These are phyloP conservation scores for Claviceps sp. DNA, from an alignment of 2,329 filamentous ascomycete genomes.

Conservation along the genomic window DNA sequence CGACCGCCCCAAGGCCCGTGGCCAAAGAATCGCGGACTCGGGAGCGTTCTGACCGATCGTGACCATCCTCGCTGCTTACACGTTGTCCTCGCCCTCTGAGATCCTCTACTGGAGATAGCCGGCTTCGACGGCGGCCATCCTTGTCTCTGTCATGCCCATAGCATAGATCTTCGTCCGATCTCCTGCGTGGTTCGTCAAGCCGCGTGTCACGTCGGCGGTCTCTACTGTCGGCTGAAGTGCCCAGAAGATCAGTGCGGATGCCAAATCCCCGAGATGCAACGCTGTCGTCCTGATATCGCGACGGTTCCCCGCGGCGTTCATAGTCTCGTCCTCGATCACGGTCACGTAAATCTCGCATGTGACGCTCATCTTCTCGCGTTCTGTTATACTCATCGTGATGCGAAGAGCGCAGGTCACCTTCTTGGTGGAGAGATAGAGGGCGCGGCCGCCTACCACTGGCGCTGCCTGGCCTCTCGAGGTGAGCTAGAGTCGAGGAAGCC, in stretches of 20 bases:
- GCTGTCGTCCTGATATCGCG: slow-evolving; percentile 32
- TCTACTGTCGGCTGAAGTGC: slow-evolving; percentile 28
- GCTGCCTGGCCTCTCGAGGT: slow-evolving; percentile 9
- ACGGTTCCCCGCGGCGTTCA: slow-evolving; percentile 15
- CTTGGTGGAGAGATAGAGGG: slow-evolving; percentile 41
- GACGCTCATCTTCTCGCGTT: slow-evolving; percentile 32
- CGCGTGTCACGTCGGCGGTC: slow-evolving; percentile 22
- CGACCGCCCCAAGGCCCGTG: slow-evolving; percentile 33
- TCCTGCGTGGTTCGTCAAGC: slow-evolving; percentile 15
- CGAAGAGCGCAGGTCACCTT: slow-evolving; percentile 27
- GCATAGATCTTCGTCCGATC: slow-evolving; percentile 18
- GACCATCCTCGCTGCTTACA: slow-evolving; percentile 16
- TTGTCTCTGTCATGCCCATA: slow-evolving; percentile 17
- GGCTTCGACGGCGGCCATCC: slow-evolving; percentile 16
- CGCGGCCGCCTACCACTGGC: slow-evolving; percentile 17
- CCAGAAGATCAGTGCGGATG: slow-evolving; percentile 29
- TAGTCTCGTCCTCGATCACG: slow-evolving; percentile 14
- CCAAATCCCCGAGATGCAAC: slow-evolving; percentile 37
- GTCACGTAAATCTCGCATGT: slow-evolving; percentile 28
- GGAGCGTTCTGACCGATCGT: slow-evolving; percentile 25
- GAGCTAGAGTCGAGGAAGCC: slow-evolving; percentile 13
- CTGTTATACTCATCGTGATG: slow-evolving; percentile 37
- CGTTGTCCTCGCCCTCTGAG: slow-evolving; percentile 18
- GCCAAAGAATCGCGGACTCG: slow-evolving; percentile 35
- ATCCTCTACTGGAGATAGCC: slow-evolving; percentile 13